Percentiles rank a stretch among this genome's conserved stretches.
phyloP scores from a whole-genome alignment of 2,329 filamentous ascomycete genomes.

The Saccharata proteae region DNA sequence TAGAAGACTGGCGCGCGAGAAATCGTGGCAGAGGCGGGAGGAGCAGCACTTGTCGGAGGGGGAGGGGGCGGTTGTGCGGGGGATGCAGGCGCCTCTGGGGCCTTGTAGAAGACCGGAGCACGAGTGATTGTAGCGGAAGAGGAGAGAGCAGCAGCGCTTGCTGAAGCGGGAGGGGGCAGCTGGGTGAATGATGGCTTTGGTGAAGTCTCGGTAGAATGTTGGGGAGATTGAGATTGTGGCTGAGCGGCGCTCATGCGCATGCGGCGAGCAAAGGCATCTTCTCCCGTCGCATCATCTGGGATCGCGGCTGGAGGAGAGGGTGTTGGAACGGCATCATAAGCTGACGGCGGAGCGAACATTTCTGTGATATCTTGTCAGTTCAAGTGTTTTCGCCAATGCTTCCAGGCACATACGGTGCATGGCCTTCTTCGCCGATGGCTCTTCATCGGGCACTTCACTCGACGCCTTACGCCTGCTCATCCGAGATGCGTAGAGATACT shows the following conservation, averaged over 20 bases:
- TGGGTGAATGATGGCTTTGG: slow-evolving; percentile 1
- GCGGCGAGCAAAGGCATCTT: slow-evolving; percentile 57
- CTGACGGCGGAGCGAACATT: slow-evolving; percentile 40
- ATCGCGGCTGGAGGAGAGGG: slow-evolving; percentile 11
- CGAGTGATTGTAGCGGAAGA: too few relatives aligned
- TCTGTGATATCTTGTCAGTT: not conserved
- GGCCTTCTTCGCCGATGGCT: too few relatives aligned
- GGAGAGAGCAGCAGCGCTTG: slow-evolving; percentile 8
- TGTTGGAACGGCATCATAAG: slow-evolving; percentile 23
- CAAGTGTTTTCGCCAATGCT: not conserved
- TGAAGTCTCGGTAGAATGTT: slow-evolving; percentile 1
- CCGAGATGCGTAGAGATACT: slow-evolving; percentile 43
- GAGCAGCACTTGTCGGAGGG: not conserved
- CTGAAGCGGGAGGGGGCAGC: slow-evolving; percentile 5
- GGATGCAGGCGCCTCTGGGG: not conserved
- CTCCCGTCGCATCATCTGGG: slow-evolving; percentile 48
- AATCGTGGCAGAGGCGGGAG: slow-evolving; percentile 45
- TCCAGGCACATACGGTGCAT: not conserved
- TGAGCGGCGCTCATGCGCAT: slow-evolving; percentile 39
- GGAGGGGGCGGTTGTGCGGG: not conserved
- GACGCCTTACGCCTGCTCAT: not conserved
- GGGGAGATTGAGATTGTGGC: slow-evolving; percentile 18
- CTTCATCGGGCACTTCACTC: not conserved
- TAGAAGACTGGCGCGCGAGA: slow-evolving; percentile 71
- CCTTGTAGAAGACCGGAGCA: too few relatives aligned